phyloP scores from a whole-genome alignment of 108 stramenopile genomes.

The Cyclostephanos tholiformis region DNA sequence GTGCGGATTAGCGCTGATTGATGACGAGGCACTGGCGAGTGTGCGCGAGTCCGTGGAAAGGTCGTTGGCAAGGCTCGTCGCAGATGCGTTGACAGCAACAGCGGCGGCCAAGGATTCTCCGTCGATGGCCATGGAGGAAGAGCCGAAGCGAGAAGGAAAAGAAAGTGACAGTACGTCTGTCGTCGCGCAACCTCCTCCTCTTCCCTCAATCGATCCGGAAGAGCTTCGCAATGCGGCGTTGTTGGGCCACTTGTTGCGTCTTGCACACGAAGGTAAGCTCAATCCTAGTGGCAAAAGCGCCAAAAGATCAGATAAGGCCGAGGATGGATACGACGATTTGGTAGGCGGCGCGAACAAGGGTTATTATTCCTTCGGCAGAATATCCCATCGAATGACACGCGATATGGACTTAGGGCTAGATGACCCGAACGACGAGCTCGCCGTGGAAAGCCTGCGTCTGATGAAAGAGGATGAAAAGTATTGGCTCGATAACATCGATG shows the following conservation, averaged over 20 bases:
- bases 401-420: conserved; percentile 74
- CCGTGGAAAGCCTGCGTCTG: conserved; percentile 59
- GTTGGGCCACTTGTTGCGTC: conserved; percentile 59
- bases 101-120: conserved; percentile 13
- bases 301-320: neutral
- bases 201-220: conserved; percentile 51
- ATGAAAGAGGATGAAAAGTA: conserved; percentile 76
- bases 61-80: conserved; percentile 44
- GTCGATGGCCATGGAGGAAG: neutral
- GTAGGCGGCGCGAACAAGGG: neutral
- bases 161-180: neutral
- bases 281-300: conserved; percentile 13
- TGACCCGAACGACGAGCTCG: conserved; percentile 84
- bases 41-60: conserved; percentile 57
- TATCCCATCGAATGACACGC: conserved; percentile 71
- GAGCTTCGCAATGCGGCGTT: conserved; percentile 63
- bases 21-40: conserved; percentile 65
- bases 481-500: conserved; percentile 32
- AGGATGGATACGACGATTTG: neutral
- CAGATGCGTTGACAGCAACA: neutral
- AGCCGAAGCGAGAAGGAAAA: neutral
- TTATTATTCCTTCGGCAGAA: conserved; percentile 42
- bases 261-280: conserved; percentile 62
- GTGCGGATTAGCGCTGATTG: conserved; percentile 73
- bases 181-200: neutral